These are phyloP conservation scores for Alternaria consortialis DNA, from an alignment of 2,329 filamentous ascomycete species.

Conservation along the genomic window DNA sequence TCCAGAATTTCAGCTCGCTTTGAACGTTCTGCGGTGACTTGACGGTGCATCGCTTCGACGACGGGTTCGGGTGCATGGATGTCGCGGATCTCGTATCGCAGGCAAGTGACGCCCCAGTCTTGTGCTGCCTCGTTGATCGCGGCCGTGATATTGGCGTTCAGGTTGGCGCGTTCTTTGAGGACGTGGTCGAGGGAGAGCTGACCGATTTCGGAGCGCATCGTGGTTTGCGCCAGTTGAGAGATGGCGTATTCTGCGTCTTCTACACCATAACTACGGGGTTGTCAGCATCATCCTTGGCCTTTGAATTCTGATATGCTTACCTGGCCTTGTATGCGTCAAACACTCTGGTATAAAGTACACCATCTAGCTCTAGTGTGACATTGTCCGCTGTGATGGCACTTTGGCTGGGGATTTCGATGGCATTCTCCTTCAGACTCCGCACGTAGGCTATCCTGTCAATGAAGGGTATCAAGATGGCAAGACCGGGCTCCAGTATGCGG, in stretches of 20 bases:
- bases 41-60: constrained; percentile 96
- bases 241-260: constrained; percentile 99
- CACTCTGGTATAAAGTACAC: constrained; percentile 92
- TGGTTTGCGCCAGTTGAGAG: constrained; percentile 95
- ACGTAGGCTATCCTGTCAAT: constrained; percentile 97
- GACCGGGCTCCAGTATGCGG: constrained; percentile 88
- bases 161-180: constrained; percentile 91
- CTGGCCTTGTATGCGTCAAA: constrained; percentile 99
- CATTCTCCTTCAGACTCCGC: constrained; percentile 94
- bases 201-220: constrained; percentile 98
- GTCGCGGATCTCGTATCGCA: constrained; percentile 97
- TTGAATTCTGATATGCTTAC: constrained; percentile 56
- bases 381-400: constrained; percentile 99
- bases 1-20: constrained; percentile 98
- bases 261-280: constrained; percentile 79
- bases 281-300: constrained; percentile 19
- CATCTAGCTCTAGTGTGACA: constrained; percentile 94
- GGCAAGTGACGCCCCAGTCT: constrained; percentile 94
- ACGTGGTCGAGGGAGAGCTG: constrained; percentile 97
- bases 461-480: constrained; percentile 88
- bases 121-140: constrained; percentile 98
- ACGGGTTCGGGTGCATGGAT: constrained; percentile 95
- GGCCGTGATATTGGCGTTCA: constrained; percentile 98
- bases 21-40: constrained; percentile 95
- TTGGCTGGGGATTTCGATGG: constrained; percentile 96